These are phyloP conservation scores for Bruguiera hainesii DNA, from an alignment of 441 rosid species.

Conservation along the genomic window DNA sequence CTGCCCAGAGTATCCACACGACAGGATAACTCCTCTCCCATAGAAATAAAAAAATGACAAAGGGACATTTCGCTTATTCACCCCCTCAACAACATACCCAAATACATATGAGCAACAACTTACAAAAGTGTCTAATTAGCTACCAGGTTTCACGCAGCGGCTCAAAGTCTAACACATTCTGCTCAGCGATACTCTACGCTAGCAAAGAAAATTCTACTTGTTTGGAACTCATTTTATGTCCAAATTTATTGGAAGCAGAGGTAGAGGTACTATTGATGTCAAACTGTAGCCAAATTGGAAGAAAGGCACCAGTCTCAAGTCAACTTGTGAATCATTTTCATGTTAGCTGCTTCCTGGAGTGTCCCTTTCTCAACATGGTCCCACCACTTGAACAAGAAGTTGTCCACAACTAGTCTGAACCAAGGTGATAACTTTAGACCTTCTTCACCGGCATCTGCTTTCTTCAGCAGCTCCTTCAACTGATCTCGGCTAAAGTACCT, in stretches of 20 bases:
- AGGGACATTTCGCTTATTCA: too few relatives aligned
- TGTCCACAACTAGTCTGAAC: conserved; percentile 91
- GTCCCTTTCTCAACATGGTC: conserved; percentile 78
- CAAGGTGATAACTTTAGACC: conserved; percentile 86
- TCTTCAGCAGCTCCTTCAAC: conserved; percentile 74
- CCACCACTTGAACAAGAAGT: conserved; percentile 96
- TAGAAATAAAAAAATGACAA: too few relatives aligned
- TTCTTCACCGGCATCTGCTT: conserved; percentile 82
- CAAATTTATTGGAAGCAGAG: conserved; percentile 14
- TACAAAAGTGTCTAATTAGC: background rate
- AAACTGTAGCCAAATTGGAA: background rate
- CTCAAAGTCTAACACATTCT: background rate
- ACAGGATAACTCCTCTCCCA: too few relatives aligned
- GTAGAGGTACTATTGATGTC: background rate
- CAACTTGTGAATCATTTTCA: conserved; percentile 79
- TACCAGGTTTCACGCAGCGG: background rate
- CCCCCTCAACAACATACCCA: too few relatives aligned
- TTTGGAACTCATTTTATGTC: background rate
- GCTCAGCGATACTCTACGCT: too few relatives aligned
- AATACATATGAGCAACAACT: too few relatives aligned
- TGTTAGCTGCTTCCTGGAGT: conserved; percentile 57
- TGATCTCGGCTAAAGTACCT: conserved; percentile 73
- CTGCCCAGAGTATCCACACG: too few relatives aligned
- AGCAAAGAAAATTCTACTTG: background rate
- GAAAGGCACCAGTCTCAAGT: conserved; percentile 7